Evolutionary conservation across 2,329 filamentous ascomycete genomes (phyloP), one percentile per base, ranked within the genome.

Genomic region (Penicillium sp.): DNA sequence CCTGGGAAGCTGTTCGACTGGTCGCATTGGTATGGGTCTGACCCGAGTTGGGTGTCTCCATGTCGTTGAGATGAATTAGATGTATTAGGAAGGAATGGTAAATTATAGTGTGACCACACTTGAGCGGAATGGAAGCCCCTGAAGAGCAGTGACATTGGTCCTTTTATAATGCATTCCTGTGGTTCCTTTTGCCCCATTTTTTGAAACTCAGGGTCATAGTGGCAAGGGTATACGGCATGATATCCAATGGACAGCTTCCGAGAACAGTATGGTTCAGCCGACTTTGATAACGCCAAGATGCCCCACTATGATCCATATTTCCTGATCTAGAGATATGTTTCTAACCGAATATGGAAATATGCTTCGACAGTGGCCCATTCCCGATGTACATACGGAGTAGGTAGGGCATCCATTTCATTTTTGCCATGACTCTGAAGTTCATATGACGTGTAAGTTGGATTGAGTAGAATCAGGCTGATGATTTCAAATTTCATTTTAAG

Each of bases 1-100:
- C n/a, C 6, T 52, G 28, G 13, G 60, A 59, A 17, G 46, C 41
- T 13, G 54, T 58, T 17, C 51, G 58, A 13, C 49, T 49, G n/a
- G 50, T 45, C n/a, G 42, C 39, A 15, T 34, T 36, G 10, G 41
- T 41, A 23, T 41, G 42, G 18, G 42, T 41, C 3, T 41, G 28
- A 16, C 39, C 30, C 28, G 42, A 43, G 3, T n/a, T 30, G 3
- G 47, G 39, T 7, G 39, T 44, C 28, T 52, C 41, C 48, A 54
- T 53, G 5, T 40, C 44, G 38, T 34, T 18, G 23, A 17, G 15
- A 32, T 22, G 20, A 9, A 23, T 27, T 8, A 14, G 10, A 8
- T 26, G 32, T 35, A 30, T 36, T 23, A 22, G 18, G 18, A 22
- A 22, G 18, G 18, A 22, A 22, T 9, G 18, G n/a, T n/a, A n/a